A percentile compares a stretch with the other conserved stretches of the same genome.
Conservation (phyloP, 352 stramenopile genomes). For the Globisporangium paroecandrum region DNA sequence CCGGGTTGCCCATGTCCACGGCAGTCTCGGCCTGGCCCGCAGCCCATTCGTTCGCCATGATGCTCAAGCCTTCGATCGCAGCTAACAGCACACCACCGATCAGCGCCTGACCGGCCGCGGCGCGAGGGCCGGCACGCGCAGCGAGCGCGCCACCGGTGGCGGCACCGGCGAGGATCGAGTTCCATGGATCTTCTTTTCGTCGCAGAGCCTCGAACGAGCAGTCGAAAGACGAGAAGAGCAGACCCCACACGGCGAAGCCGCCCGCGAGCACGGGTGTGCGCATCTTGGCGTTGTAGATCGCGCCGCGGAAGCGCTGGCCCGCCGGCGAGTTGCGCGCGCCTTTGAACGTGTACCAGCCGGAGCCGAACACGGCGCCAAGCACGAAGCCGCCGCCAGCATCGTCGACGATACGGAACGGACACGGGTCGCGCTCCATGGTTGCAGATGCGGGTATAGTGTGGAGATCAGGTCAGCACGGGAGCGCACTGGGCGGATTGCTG, state of each 20-base stretch:
- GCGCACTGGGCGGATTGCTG: not conserved
- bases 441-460: not conserved
- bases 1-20: conserved; percentile 49
- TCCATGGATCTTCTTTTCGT: conserved; percentile 99
- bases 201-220: conserved; percentile 96
- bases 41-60: conserved; percentile 92
- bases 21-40: conserved; percentile 52
- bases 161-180: conserved; percentile 97
- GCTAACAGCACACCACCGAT: conserved; percentile 95
- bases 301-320: conserved; percentile 87
- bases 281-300: conserved; percentile 94
- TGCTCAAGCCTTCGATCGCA: conserved; percentile 96
- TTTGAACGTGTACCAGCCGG: conserved; percentile 96
- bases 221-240: conserved; percentile 98
- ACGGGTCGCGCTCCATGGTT: conserved; percentile 92
- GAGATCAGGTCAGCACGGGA: conserved; percentile 3
- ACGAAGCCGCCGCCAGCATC: conserved; percentile 97
- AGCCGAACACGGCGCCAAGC: conserved; percentile 94
- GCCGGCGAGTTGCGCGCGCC: conserved; percentile 92
- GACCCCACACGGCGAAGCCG: conserved; percentile 95
- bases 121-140: conserved; percentile 91
- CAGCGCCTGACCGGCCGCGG: conserved; percentile 90
- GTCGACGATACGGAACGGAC: conserved; percentile 98
- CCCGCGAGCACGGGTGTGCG: conserved; percentile 91
- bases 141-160: conserved; percentile 96